Evolutionary conservation across 352 stramenopile species (phyloP).

Genomic region (Salisapilia sapeloensis): DNA sequence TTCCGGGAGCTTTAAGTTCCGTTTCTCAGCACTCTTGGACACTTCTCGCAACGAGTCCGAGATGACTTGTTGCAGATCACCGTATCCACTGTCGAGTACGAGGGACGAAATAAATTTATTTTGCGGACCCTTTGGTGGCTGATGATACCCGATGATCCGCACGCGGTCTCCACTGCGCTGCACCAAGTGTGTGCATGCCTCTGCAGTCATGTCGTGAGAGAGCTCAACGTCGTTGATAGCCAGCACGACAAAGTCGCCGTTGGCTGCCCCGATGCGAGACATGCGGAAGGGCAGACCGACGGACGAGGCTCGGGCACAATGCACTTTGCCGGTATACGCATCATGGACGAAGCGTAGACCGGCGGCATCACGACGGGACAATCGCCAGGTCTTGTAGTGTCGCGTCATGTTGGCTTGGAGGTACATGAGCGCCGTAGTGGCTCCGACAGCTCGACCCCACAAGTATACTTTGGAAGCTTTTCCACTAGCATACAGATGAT

Average conservation of each 20-base stretch:
- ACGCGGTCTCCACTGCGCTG: constrained; percentile 5
- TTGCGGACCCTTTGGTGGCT: constrained; percentile 2
- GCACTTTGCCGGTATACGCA: constrained; percentile 11
- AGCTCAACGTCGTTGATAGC: constrained; percentile 28
- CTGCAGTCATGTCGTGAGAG: constrained; percentile 14
- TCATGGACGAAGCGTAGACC: constrained; percentile 32
- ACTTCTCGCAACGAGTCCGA: constrained; percentile 59
- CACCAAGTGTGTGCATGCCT: constrained; percentile 21
- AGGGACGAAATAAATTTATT: constrained; percentile 47
- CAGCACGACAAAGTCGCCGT: constrained; percentile 56
- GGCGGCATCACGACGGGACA: constrained; percentile 14
- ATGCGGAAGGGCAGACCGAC: constrained; percentile 29
- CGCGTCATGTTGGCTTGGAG: constrained; percentile 18
- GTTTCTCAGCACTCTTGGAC: constrained; percentile 46
- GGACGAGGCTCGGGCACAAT: constrained; percentile 25
- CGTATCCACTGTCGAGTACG: constrained; percentile 40
- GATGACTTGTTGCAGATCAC: constrained; percentile 62
- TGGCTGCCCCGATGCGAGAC: constrained; percentile 25
- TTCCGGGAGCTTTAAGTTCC: constrained; percentile 35
- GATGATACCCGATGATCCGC: constrained; percentile 11
- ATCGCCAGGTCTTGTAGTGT: constrained; percentile 24
- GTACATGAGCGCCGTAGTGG: constrained; percentile 28
- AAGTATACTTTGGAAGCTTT: constrained; percentile 27
- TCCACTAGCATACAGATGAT: constrained; percentile 50
- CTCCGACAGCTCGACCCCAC: constrained; percentile 53